Base-by-base conservation (phyloP, 495 filamentous ascomycete species). In the Lasiosphaeria miniovina region DNA sequence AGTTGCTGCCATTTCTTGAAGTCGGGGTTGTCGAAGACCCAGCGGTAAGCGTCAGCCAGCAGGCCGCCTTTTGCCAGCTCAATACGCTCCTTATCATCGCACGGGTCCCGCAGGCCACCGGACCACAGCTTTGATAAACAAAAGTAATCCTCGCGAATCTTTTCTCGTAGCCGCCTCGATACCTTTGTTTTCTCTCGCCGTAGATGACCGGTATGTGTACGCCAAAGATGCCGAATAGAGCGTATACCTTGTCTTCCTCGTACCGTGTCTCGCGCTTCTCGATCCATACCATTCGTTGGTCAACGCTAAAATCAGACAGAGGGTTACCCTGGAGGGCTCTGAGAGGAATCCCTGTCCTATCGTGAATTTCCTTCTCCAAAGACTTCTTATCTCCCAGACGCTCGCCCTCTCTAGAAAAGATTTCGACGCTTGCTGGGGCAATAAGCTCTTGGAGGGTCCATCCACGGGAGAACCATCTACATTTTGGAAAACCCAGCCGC, bases 11-110 rank as follows among this genome's bases (percentile, higher is more conserved):
- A 79, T 52, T 60, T 15, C 12, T 46, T 35, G 60, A 79, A 81
- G 15, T 67, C 65, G 1, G 52, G 6, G 46, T 80, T 58, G 6
- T 72, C n/a, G n/a, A n/a, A n/a, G n/a, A n/a, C n/a, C n/a, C n/a
- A n/a, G n/a, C n/a, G n/a, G n/a, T n/a, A n/a, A 10, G 68, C 72
- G 46, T 77, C 77, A 36, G 64, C 36, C 1, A 82, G 57, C 3
- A 82, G 62, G n/a, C n/a, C n/a, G n/a, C n/a, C n/a, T n/a, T n/a
- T n/a, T n/a, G n/a, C n/a, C n/a, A n/a, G n/a, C n/a, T 76, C 67
- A 49, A 81, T 76, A 32, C 67, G 68, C 10, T 50, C 52, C 65
- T 75, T 77, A 58, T 78, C 75, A 49, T 65, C 50, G 7, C 55
- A 64, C 7, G 71, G 70, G 58, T 75, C 68, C 12, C 50, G 50